Evolutionary conservation across 192 early-diverging fungal genomes (phyloP).

Genomic region (Endogone sp.): DNA sequence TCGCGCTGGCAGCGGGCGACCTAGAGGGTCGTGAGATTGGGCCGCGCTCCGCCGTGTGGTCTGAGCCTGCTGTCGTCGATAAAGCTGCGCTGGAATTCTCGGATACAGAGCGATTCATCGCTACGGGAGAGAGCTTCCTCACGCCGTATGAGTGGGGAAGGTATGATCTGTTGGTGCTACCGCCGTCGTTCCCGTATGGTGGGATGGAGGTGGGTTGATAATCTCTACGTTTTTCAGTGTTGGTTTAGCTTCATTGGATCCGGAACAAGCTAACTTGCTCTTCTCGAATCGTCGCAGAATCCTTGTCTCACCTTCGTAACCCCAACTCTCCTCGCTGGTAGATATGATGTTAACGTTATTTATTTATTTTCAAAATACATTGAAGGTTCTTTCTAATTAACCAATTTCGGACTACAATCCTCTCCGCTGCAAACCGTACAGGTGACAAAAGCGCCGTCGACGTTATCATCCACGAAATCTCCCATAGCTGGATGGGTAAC

Average conservation of each 20-base stretch:
- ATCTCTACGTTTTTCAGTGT: background rate
- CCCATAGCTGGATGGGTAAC: slow-evolving; percentile 91
- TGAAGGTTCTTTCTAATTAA: too few relatives aligned
- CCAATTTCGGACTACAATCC: too few relatives aligned
- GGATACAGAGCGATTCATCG: slow-evolving; percentile 64
- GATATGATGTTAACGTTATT: background rate
- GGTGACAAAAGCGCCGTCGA: slow-evolving; percentile 90
- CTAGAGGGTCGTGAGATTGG: slow-evolving; percentile 76
- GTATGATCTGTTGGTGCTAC: slow-evolving; percentile 91
- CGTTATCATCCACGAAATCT: slow-evolving; percentile 93
- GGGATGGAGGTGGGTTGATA: slow-evolving; percentile 34
- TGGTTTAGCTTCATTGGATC: background rate
- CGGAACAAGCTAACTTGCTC: background rate
- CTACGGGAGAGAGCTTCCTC: slow-evolving; percentile 65
- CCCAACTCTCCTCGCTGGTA: slow-evolving; percentile 86
- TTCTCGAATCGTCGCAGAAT: slow-evolving; percentile 66
- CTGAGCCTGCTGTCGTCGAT: slow-evolving; percentile 87
- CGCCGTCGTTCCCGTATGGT: slow-evolving; percentile 80
- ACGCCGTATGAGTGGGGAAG: slow-evolving; percentile 96
- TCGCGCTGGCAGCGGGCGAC: slow-evolving; percentile 94
- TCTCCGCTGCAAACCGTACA: too few relatives aligned
- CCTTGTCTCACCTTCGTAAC: slow-evolving; percentile 98
- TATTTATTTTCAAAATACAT: too few relatives aligned
- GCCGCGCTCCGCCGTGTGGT: slow-evolving; percentile 94
- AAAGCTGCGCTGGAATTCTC: slow-evolving; percentile 93